Evolutionary conservation across 2,329 filamentous ascomycete species (phyloP), one percentile per base, ranked within the genome.

Genomic region (Ophiocordyceps sinensis): DNA sequence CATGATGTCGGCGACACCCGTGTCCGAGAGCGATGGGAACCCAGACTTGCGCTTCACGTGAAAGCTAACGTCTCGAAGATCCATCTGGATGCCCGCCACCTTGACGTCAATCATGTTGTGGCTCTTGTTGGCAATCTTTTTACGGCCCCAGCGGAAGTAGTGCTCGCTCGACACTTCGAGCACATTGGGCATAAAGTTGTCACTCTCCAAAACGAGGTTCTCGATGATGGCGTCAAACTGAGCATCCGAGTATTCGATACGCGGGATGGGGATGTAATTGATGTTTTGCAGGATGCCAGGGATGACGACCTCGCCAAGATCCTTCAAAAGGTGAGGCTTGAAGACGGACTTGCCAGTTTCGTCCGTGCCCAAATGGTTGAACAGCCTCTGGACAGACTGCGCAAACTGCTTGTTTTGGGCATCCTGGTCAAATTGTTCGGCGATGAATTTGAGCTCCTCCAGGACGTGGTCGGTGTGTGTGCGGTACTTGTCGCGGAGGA

Each of bases 41-140:
- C 91, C 89, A 54, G 87, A 68, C 75, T 98, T 96, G 65, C 82
- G 85, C 68, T 91, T 91, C 64, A 98, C 72, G 62, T 96, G 88
- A 72, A 88, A 96, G 61, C 84, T 85, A 47, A 98, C 85, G 55
- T 94, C 86, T 48, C 74, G 76, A 36, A 96, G 70, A 51, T 98
- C 91, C 70, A 89, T 87, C 68, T 98, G 91, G 34, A 98, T 73
- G 41, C 91, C 89, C 21, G 85, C 82, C 3, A 91, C 82, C 46
- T 85, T 82, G 47, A 96, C 71, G 69, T 91, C 86, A 2, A 72
- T 70, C 60, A 80, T 81, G 63, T 94, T 88, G 63, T 85, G 81
- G 61, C 78, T 81, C 69, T 81, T 85, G 70, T 75, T 93, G 53
- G 73, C 68, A 52, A 87, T 72, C 59, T 80, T 81, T 78, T 93